Conservation (phyloP, 139 green algal genomes). For the Closterium sp. region DNA sequence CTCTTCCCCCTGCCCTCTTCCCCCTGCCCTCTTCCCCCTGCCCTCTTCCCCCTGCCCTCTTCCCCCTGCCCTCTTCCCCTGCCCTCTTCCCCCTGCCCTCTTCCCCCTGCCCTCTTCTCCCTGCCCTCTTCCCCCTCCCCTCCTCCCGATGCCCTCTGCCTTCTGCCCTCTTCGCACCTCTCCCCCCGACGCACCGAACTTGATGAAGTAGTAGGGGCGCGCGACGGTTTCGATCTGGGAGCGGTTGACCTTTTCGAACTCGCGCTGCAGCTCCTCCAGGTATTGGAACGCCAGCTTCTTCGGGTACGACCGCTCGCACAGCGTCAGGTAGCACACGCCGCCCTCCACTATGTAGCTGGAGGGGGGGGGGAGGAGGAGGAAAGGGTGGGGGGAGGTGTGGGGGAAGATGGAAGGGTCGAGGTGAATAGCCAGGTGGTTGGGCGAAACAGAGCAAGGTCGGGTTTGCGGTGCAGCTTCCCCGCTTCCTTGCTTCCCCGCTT, state of each 20-base stretch:
- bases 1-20: background rate
- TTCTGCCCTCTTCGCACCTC: too few species aligned
- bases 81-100: background rate
- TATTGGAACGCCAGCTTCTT: slow-evolving; percentile 99
- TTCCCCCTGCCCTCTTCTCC: background rate
- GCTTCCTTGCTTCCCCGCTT: too few species aligned
- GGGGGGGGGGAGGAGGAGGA: background rate
- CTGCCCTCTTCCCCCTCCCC: too few species aligned
- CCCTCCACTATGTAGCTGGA: slow-evolving; percentile 78
- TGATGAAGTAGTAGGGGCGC: slow-evolving; percentile 98
- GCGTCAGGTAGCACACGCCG: slow-evolving; percentile 86
- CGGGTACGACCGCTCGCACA: slow-evolving; percentile 88
- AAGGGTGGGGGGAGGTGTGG: background rate
- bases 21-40: too few species aligned
- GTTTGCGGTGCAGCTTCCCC: too few species aligned
- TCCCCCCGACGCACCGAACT: slow-evolving; percentile 81
- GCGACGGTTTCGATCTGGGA: slow-evolving; percentile 81
- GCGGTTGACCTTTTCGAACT: slow-evolving; percentile 86
- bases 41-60: too few species aligned
- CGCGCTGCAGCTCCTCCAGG: slow-evolving; percentile 90
- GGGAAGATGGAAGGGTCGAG: background rate
- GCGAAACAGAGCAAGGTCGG: background rate
- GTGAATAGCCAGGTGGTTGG: background rate
- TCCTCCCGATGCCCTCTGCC: too few species aligned
- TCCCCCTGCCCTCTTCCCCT: too few species aligned